phyloP scores from a whole-genome alignment of 164 flowering plant species.

The Stephania cephalantha region DNA sequence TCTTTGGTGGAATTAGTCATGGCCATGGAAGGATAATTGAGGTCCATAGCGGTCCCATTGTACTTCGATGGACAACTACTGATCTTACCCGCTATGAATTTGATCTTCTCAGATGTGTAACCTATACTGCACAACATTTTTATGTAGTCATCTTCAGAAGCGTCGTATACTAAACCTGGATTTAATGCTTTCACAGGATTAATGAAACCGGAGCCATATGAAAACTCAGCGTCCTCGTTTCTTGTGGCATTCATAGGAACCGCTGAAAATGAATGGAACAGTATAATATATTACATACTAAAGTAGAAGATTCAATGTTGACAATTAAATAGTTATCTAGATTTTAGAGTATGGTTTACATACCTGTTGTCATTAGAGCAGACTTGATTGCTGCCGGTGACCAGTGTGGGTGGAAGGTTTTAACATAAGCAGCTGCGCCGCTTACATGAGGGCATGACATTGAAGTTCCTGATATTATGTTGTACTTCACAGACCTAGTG shows the following conservation, averaged over 20 bases:
- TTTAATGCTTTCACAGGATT: constrained; percentile 33
- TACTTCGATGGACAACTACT: constrained; percentile 20
- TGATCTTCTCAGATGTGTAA: background rate
- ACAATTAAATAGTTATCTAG: background rate
- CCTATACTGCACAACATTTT: no score
- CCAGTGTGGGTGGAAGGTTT: no score
- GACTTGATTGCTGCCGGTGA: no score
- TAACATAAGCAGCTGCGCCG: no score
- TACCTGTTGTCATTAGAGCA: constrained; percentile 4
- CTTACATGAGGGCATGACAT: no score
- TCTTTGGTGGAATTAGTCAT: background rate
- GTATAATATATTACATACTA: background rate
- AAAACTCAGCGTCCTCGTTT: constrained; percentile 26
- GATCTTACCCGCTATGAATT: constrained; percentile 25
- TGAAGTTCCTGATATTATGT: no score
- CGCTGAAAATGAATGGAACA: background rate
- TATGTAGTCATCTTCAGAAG: no score
- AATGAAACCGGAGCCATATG: constrained; percentile 47
- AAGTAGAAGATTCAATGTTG: no score
- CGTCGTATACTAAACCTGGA: no score
- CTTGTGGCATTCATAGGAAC: background rate
- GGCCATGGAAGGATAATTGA: constrained; percentile 45
- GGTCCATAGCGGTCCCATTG: constrained; percentile 10
- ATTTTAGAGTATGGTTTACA: background rate
- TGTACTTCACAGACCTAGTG: background rate